Evolutionary conservation across 176 grass and related monocot genomes (phyloP), one percentile per base, ranked within the genome.

Genomic region (Eleusine coracana): DNA sequence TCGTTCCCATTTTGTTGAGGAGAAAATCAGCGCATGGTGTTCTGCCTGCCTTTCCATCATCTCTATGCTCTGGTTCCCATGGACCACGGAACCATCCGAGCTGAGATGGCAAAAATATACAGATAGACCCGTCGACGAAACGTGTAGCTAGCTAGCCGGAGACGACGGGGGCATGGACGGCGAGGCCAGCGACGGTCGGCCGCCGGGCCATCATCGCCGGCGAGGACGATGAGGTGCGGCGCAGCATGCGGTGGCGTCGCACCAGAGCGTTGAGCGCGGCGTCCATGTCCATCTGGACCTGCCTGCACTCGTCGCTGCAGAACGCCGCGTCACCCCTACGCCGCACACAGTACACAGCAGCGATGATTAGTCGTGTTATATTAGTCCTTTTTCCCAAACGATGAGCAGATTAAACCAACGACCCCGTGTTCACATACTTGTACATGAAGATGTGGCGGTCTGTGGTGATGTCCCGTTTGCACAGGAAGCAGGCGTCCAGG

Each of bases 221-320:
- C 10, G 80, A 31, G 41, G 60, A 70, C 56, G 60, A 70, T 46
- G 80, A 41, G 27, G 3, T 46, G 78, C 50, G 41, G 0, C 2
- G 55, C 29, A 73, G 71, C 44, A 11, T n/a, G 73, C 83, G 74
- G 4, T 89, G 87, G 56, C 75, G 66, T 25, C 86, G 86, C 66
- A 27, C 69, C 34, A 71, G 81, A 71, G 77, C 81, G 1, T 78
- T 65, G 76, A 94, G 89, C 13, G 86, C 83, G 42, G 86, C 80
- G 70, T 94, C 92, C 90, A 95, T 95, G 75, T 75, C 85, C 85
- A 92, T 88, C 83, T 90, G 87, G 74, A 88, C 85, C 70, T 80
- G 58, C 75, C 93, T 45, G 74, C 90, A 95, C 27, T 79, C 86
- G 56, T 86, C 76, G 80, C 93, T 92, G 78, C 93, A 95, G 78